phyloP scores from a whole-genome alignment of 768 basidiomycete species.

The Mycena olivaceomarginata region DNA sequence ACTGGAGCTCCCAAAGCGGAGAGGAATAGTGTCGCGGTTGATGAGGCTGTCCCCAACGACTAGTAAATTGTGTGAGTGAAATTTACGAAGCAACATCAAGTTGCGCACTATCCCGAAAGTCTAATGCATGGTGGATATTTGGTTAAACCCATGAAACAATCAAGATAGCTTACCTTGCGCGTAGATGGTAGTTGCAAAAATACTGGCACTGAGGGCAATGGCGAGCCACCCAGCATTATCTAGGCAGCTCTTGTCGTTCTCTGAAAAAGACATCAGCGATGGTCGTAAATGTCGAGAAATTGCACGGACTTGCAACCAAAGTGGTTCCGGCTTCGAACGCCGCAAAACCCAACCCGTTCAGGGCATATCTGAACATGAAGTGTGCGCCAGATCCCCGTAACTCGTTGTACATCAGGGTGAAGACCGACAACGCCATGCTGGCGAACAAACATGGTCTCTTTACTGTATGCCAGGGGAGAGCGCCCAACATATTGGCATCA shows the following conservation, averaged over 20 bases:
- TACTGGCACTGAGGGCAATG: slow-evolving; percentile 28
- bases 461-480: slow-evolving; percentile 4
- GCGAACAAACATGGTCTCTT: slow-evolving; percentile 34
- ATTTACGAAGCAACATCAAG: slow-evolving; percentile 52
- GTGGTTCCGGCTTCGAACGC: slow-evolving; percentile 31
- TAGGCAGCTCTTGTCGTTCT: slow-evolving; percentile 42
- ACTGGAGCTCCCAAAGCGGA: no score
- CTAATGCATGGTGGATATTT: background rate
- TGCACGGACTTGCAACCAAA: slow-evolving; percentile 39
- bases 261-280: slow-evolving; percentile 27
- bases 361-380: no score
- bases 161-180: slow-evolving; percentile 50
- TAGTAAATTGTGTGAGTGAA: slow-evolving; percentile 39
- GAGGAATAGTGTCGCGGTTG: no score
- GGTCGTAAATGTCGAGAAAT: background rate
- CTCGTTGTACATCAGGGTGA: slow-evolving; percentile 23
- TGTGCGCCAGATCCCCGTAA: no score
- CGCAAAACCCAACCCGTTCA: no score
- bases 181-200: slow-evolving; percentile 64
- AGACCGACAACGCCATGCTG: slow-evolving; percentile 35
- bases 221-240: slow-evolving; percentile 34
- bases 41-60: slow-evolving; percentile 41
- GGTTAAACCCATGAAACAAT: no score
- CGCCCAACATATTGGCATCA: slow-evolving; percentile 53
- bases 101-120: slow-evolving; percentile 36